Evolutionary conservation across 2,329 filamentous ascomycete species (phyloP).

Genomic region (Colletotrichum higginsianum): DNA sequence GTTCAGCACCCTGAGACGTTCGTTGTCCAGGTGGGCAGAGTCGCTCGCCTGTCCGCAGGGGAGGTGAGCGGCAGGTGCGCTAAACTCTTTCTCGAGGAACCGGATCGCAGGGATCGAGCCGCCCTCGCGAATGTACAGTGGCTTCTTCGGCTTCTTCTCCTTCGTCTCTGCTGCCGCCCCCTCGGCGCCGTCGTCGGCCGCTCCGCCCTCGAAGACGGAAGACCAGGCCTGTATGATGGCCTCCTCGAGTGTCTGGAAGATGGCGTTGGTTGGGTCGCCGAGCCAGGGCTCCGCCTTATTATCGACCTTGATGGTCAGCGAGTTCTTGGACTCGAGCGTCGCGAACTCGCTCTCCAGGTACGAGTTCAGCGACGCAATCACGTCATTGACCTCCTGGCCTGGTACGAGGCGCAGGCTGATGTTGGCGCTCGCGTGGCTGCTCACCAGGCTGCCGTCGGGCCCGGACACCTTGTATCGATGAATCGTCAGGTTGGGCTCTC

Average conservation of each 20-base stretch:
- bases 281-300: slow-evolving; percentile 98
- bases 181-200: slow-evolving; percentile 35
- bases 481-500: slow-evolving; percentile 93
- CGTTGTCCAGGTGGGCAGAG: slow-evolving; percentile 93
- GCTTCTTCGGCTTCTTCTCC: slow-evolving; percentile 67
- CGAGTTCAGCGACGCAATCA: slow-evolving; percentile 76
- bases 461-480: slow-evolving; percentile 95
- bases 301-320: slow-evolving; percentile 85
- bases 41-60: slow-evolving; percentile 97
- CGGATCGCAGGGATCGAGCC: slow-evolving; percentile 95
- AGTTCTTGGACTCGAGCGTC: slow-evolving; percentile 84
- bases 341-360: slow-evolving; percentile 82
- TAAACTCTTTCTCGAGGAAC: slow-evolving; percentile 95
- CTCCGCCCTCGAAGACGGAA: slow-evolving; percentile 59
- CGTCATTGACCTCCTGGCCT: slow-evolving; percentile 87
- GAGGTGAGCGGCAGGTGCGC: slow-evolving; percentile 90
- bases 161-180: background rate
- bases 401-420: slow-evolving; percentile 94
- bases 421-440: slow-evolving; percentile 87
- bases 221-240: slow-evolving; percentile 91
- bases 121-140: slow-evolving; percentile 94
- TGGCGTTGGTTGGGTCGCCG: slow-evolving; percentile 89
- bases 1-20: slow-evolving; percentile 90
- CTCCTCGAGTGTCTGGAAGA: slow-evolving; percentile 89
- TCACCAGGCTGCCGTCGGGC: slow-evolving; percentile 92